Evolutionary conservation across 2,329 filamentous ascomycete genomes (phyloP).

Genomic region (Rutstroemia sp.): DNA sequence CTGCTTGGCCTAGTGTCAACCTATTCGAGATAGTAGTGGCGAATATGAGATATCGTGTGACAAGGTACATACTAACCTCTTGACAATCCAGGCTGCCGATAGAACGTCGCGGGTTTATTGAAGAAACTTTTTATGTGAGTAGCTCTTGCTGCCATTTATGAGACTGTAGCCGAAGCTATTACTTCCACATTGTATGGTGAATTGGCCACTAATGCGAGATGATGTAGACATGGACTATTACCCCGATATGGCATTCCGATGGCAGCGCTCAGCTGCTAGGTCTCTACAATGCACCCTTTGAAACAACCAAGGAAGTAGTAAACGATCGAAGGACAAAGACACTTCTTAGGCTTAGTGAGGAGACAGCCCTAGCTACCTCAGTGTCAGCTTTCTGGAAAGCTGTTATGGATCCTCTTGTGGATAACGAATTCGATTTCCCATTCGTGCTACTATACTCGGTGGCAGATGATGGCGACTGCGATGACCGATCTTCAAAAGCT

Average conservation of each 20-base stretch:
- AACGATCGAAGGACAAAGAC: slow-evolving; percentile 72
- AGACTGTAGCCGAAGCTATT: too few relatives aligned
- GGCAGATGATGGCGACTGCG: slow-evolving; percentile 52
- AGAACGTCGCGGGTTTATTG: slow-evolving; percentile 53
- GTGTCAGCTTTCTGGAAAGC: slow-evolving; percentile 66
- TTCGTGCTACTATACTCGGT: slow-evolving; percentile 73
- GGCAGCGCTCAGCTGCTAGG: slow-evolving; percentile 65
- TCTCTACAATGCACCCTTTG: slow-evolving; percentile 64
- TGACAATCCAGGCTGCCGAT: slow-evolving; percentile 47
- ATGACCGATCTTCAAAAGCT: slow-evolving; percentile 38
- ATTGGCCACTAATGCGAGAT: background rate
- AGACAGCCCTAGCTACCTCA: slow-evolving; percentile 61
- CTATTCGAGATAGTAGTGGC: background rate
- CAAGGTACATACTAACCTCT: background rate
- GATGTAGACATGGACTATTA: slow-evolving; percentile 60
- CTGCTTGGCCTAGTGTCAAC: background rate
- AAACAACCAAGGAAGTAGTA: slow-evolving; percentile 69
- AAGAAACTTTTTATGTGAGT: slow-evolving; percentile 64
- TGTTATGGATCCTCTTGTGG: slow-evolving; percentile 58
- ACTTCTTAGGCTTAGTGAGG: slow-evolving; percentile 67
- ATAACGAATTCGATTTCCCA: slow-evolving; percentile 67
- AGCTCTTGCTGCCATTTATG: background rate
- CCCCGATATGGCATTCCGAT: slow-evolving; percentile 58
- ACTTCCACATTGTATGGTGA: background rate
- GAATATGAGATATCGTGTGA: background rate